phyloP scores from a whole-genome alignment of 176 grass and related monocot species.

The Pontederia paniculata region DNA sequence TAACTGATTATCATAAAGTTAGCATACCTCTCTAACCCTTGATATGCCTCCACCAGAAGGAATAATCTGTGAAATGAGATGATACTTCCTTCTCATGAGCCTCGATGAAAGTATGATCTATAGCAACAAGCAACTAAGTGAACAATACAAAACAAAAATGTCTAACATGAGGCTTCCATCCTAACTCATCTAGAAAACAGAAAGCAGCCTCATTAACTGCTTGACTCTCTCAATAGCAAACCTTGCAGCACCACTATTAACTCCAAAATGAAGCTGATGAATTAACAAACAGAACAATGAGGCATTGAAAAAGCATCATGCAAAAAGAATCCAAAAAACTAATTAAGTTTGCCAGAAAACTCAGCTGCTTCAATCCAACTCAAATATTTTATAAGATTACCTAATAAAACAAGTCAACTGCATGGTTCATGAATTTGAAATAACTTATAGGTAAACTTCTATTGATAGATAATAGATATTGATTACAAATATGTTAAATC shows the following conservation, averaged over 20 bases:
- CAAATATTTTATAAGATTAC: too few relatives aligned
- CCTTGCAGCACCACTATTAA: conserved; percentile 62
- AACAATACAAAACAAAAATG: conserved; percentile 10
- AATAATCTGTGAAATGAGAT: conserved; percentile 31
- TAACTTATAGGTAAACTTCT: too few relatives aligned
- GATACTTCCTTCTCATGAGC: neutral
- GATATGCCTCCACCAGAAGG: conserved; percentile 74
- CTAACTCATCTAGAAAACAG: conserved; percentile 88
- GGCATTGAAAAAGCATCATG: too few relatives aligned
- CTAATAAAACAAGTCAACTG: too few relatives aligned
- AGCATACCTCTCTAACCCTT: conserved; percentile 45
- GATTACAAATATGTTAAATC: too few relatives aligned
- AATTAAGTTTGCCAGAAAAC: too few relatives aligned
- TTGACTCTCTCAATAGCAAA: conserved; percentile 81
- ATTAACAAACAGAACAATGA: neutral
- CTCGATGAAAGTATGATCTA: neutral
- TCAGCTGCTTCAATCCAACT: too few relatives aligned
- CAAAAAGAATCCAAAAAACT: too few relatives aligned
- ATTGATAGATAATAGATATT: too few relatives aligned
- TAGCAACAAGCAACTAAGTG: neutral
- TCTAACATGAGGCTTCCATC: conserved; percentile 80
- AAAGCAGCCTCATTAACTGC: conserved; percentile 92
- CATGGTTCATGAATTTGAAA: too few relatives aligned
- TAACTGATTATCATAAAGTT: too few relatives aligned
- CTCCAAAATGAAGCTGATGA: conserved; percentile 81